These are phyloP conservation scores for Nigrospora osmanthi DNA, from an alignment of 2,329 filamentous ascomycete genomes.

Conservation along the genomic window DNA sequence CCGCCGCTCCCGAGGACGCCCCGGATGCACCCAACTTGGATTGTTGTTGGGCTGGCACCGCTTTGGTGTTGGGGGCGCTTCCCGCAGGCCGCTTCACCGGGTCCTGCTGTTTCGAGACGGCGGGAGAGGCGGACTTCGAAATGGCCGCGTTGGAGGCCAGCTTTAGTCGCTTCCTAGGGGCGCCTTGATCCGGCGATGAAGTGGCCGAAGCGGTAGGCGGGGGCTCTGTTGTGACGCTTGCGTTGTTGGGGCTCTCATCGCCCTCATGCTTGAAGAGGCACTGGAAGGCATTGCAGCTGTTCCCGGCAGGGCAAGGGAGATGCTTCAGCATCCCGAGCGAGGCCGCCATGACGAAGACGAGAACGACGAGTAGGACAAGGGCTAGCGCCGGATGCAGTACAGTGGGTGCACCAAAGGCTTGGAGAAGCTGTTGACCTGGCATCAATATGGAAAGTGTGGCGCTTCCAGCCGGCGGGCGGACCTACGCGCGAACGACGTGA, in stretches of 20 bases:
- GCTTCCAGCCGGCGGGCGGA: too few relatives aligned
- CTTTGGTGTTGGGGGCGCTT: not conserved
- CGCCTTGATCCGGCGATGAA: slow-evolving; percentile 6
- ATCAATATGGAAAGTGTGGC: too few relatives aligned
- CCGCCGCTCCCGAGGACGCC: slow-evolving; percentile 1
- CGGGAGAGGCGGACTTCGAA: slow-evolving; percentile 3
- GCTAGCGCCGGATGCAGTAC: too few relatives aligned
- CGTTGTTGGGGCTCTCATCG: slow-evolving; percentile 17
- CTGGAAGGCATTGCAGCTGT: slow-evolving; percentile 38
- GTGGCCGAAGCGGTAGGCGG: not conserved
- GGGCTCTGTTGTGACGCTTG: slow-evolving; percentile 3
- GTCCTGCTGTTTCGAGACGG: slow-evolving; percentile 1
- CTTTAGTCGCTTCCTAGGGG: slow-evolving; percentile 18
- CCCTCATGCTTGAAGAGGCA: slow-evolving; percentile 40
- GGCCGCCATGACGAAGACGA: not conserved
- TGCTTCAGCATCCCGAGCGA: slow-evolving; percentile 31
- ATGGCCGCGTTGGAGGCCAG: slow-evolving; percentile 4
- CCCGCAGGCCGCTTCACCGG: not conserved
- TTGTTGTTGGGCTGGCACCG: not conserved
- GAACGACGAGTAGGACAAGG: not conserved
- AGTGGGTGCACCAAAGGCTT: too few relatives aligned
- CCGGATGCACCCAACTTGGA: not conserved
- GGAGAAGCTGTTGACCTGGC: too few relatives aligned
- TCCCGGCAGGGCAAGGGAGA: slow-evolving; percentile 42
- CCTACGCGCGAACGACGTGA: too few relatives aligned